Evolutionary conservation across 1,284 basidiomycete species (phyloP), one percentile per base, ranked within the genome.

Genomic region (Paramarasmius palmivorus): DNA sequence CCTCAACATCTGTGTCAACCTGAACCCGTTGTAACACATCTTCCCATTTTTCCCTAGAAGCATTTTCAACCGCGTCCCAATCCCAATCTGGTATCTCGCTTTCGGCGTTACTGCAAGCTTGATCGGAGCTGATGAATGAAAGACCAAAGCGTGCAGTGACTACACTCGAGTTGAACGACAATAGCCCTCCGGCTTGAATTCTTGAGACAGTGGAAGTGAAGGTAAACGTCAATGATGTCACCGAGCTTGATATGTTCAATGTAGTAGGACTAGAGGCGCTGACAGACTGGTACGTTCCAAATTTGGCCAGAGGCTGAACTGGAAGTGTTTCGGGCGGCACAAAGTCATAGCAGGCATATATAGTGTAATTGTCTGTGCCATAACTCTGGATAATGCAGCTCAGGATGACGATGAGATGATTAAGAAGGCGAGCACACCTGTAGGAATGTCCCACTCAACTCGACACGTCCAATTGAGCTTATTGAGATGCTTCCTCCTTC

Each of bases 331-430:
- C 56, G 0, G 63, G 57, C 6, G 68, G 58, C 4, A 59, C 47
- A 49, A 79, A 78, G 58, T 79, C 77, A 57, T 79, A 79, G 60
- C 78, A 80, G 9, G 67, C 76, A 53, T 68, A 76, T 1, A 67
- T 75, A 4, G 75, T 78, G 57, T 79, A 79, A 59, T 79, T 79
- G 48, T 73, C 70, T 12, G 71, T 67, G 8, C 78, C 78, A 53
- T 78, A 79, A 61, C 76, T 77, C 74, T 78, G 49, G 22, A 44
- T 29, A 20, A 34, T 39, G 37, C 35, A 40, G 48, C 29, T 55
- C 46, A 10, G 25, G 8, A 41, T 7, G 23, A 20, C 15, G 19
- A 12, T 15, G 3, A 35, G 19, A 23, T 54, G 7, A 12, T 19
- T 10, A 7, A 20, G 2, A 45, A 41, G 39, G 25, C 40, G 29